These are phyloP conservation scores for Lanmaoa rubissima DNA, from an alignment of 768 basidiomycete species.

Conservation along the genomic window DNA sequence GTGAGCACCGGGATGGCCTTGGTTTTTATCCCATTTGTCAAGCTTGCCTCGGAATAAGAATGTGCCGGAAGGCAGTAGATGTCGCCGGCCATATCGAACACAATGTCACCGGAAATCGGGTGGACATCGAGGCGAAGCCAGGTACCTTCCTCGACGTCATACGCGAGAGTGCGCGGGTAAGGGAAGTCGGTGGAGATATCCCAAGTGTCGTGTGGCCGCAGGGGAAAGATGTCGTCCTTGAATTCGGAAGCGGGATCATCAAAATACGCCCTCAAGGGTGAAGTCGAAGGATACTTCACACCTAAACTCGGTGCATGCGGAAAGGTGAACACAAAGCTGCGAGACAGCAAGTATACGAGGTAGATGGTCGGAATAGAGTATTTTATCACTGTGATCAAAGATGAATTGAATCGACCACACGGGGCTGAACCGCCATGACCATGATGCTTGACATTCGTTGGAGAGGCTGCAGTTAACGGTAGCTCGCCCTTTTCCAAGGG, in stretches of 20 bases:
- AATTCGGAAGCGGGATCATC: constrained; percentile 42
- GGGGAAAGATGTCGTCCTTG: constrained; percentile 59
- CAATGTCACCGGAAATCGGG: constrained; percentile 64
- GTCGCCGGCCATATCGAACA: constrained; percentile 76
- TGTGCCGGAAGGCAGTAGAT: constrained; percentile 63
- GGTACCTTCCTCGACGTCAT: constrained; percentile 71
- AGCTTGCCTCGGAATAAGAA: constrained; percentile 34
- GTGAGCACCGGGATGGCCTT: constrained; percentile 57
- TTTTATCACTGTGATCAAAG: constrained; percentile 17
- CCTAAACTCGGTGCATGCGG: background rate
- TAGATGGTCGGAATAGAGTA: constrained; percentile 18
- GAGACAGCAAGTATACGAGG: constrained; percentile 19
- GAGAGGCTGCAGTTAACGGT: constrained; percentile 7
- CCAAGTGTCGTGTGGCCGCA: constrained; percentile 55
- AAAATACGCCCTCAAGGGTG: constrained; percentile 2
- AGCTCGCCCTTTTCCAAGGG: constrained; percentile 20
- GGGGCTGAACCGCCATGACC: background rate
- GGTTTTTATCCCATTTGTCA: constrained; percentile 23
- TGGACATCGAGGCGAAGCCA: constrained; percentile 76
- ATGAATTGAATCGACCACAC: background rate
- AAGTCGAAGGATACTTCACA: constrained; percentile 3
- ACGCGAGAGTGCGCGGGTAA: constrained; percentile 63
- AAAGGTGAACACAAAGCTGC: background rate
- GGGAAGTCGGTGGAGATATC: constrained; percentile 76
- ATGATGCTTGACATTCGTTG: background rate